Base-by-base conservation (phyloP, 495 filamentous ascomycete species). In the Cercophora newfieldiana region DNA sequence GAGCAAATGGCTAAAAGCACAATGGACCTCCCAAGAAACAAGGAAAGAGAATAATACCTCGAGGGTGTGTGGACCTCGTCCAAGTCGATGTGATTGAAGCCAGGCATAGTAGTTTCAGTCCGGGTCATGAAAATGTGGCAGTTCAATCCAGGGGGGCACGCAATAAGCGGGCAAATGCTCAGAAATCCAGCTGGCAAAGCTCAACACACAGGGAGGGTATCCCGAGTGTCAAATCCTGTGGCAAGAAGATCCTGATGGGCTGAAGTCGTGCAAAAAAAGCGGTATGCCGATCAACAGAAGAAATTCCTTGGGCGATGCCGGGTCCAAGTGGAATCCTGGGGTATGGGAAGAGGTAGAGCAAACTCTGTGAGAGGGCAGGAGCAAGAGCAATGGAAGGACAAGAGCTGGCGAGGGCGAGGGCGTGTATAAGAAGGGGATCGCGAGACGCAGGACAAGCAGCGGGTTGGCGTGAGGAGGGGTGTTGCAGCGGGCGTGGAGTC, bases 1-100 rank as follows among this genome's bases (percentile, higher is more conserved):
- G 2, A 24, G 59, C 14, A 67, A 54, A 28, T 29, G 28, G 26
- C 37, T 30, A 71, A 74, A 74, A 74, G 64, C 71, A 74, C 63
- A 71, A 74, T 65, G 69, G 74, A 62, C 74, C 75, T 76, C 74
- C 75, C 67, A 71, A 67, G 47, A 29, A 62, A 71, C 69, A 69
- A 64, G 71, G 77, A 74, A 59, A 66, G 64, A 57, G 68, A 69
- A 75, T 77, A 78, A 81, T 82, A 83, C 81, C 81, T 83, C 72
- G 81, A 79, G 73, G 80, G 81, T 71, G 80, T 81, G 72, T 82
- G 80, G 73, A 82, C 80, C 74, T 83, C 80, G 67, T 83, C 81
- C 74, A 81, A 74, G 71, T 82, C 80, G 72, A 76, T 65, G 69
- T 79, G 76, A 63, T 76, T 82, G 75, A 71, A 82, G 70, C 75